Evolutionary conservation across 2,329 filamentous ascomycete species (phyloP).

Genomic region (Diaporthe vaccinii): DNA sequence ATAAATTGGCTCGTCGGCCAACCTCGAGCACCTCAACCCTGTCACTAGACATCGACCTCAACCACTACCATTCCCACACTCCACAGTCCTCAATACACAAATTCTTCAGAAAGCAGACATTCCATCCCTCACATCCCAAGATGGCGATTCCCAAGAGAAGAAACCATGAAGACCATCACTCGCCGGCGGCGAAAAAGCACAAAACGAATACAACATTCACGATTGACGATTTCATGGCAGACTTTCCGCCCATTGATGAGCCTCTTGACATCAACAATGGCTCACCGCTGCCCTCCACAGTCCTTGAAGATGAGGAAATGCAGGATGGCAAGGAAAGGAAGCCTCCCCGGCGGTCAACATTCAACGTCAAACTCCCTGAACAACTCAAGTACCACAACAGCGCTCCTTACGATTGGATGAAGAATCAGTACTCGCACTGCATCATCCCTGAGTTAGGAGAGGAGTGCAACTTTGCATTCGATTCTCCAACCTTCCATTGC

Average conservation of each 20-base stretch:
- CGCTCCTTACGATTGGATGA: not conserved
- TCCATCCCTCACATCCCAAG: not conserved
- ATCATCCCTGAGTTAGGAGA: conserved; percentile 5
- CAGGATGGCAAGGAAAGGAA: not conserved
- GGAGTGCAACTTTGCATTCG: not conserved
- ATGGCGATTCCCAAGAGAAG: not conserved
- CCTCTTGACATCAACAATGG: not conserved
- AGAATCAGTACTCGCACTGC: not conserved
- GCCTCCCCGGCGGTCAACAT: not conserved
- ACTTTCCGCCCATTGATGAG: not conserved
- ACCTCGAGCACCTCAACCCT: not conserved
- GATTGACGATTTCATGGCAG: not conserved
- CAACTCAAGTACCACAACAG: not conserved
- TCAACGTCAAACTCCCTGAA: not conserved
- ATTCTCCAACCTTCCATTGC: not conserved
- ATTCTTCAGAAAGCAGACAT: not conserved
- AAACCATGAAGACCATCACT: not conserved
- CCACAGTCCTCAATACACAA: not conserved
- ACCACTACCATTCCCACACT: not conserved
- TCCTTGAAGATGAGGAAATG: not conserved
- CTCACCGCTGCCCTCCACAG: not conserved
- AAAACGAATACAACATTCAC: not conserved
- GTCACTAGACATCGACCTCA: not conserved
- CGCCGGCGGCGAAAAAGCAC: not conserved
- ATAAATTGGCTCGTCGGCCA: not conserved